Percentiles rank a stretch among this genome's conserved stretches.
Conservation (phyloP, 129 eudicot species). For the Saposhnikovia divaricata region DNA sequence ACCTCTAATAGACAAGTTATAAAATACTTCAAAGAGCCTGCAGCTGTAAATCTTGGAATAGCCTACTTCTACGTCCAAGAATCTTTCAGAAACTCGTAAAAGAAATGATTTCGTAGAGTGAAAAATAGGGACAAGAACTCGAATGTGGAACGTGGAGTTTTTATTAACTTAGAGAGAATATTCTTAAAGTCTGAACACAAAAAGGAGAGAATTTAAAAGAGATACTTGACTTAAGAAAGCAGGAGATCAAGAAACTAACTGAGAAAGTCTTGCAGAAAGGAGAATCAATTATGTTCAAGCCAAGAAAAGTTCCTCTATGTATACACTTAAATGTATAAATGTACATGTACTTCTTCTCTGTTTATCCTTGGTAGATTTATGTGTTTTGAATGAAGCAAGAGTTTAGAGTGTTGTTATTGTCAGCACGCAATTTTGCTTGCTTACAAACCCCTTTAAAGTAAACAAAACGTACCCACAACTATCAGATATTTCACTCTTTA, state of each 20-base stretch:
- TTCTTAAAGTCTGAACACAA: neutral
- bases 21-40: too few relatives aligned
- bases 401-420: neutral
- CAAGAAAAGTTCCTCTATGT: neutral
- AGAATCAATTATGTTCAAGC: slow-evolving; percentile 1
- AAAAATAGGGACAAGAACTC: neutral
- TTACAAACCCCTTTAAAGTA: neutral
- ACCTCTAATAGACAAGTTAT: neutral
- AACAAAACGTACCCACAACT: neutral
- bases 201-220: neutral
- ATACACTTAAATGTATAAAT: neutral
- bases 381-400: neutral
- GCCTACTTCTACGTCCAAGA: neutral
- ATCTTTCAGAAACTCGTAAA: neutral
- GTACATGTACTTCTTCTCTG: neutral
- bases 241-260: neutral
- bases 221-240: neutral
- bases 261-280: neutral
- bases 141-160: neutral
- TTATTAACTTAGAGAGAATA: neutral
- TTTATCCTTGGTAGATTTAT: neutral
- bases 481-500: too few relatives aligned
- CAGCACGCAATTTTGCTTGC: neutral
- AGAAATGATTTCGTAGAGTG: neutral
- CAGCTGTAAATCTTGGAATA: neutral